Conservation (phyloP, 1,139 yeast genomes). For the Sugiyamaella castrensis region DNA sequence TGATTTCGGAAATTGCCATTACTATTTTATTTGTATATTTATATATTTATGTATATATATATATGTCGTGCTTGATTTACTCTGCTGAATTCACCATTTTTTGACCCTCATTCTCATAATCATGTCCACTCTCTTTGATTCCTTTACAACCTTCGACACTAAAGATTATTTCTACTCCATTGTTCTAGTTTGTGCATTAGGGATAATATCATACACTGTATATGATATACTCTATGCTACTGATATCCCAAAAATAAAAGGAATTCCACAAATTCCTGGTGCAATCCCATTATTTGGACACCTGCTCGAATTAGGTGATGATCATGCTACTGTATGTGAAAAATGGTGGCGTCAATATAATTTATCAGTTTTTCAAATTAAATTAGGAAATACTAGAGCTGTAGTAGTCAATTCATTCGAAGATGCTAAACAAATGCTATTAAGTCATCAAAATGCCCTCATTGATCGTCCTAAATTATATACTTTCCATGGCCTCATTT, state of each 20-base stretch:
- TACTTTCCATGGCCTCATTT: conserved; percentile 60
- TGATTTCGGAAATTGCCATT: too few species aligned
- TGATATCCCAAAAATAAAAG: conserved; percentile 37
- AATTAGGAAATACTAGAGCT: conserved; percentile 51
- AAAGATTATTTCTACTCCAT: conserved; percentile 2
- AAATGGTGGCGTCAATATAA: conserved; percentile 27
- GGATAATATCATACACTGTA: conserved; percentile 8
- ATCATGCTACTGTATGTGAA: conserved; percentile 28
- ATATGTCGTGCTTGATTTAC: too few species aligned
- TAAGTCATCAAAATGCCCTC: conserved; percentile 47
- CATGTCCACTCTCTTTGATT: background rate
- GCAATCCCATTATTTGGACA: conserved; percentile 27
- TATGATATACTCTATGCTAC: conserved; percentile 23
- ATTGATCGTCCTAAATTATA: conserved; percentile 60
- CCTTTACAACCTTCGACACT: background rate
- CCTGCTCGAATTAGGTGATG: conserved; percentile 25
- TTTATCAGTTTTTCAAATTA: conserved; percentile 48
- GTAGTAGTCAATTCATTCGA: conserved; percentile 58
- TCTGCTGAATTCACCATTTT: too few species aligned
- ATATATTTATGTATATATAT: too few species aligned
- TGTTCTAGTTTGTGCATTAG: background rate
- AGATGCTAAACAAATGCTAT: conserved; percentile 51
- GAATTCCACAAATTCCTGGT: conserved; percentile 45
- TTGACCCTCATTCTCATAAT: too few species aligned
- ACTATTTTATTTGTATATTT: too few species aligned